Conservation (phyloP, 306 rosid genomes). For the Fragaria iinumae region DNA sequence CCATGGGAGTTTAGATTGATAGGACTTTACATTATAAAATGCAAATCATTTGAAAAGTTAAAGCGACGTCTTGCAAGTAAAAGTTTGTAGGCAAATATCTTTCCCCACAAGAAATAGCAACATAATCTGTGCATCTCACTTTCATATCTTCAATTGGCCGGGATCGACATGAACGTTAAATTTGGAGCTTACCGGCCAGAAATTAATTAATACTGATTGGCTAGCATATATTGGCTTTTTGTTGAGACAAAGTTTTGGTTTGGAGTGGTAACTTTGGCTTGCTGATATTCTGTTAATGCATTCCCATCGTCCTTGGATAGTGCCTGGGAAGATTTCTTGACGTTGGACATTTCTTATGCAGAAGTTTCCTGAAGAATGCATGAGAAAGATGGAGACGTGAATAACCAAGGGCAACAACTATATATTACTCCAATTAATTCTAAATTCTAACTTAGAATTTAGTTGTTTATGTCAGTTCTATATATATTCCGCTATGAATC, state of each 20-base stretch:
- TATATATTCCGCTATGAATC: not conserved
- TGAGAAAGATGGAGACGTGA: no score
- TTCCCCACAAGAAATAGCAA: conserved; percentile 17
- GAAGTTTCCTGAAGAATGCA: not conserved
- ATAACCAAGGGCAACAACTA: not conserved
- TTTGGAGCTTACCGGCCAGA: not conserved
- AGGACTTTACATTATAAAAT: conserved; percentile 19
- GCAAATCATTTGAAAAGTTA: not conserved
- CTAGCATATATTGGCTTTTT: not conserved
- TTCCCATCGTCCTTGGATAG: no score
- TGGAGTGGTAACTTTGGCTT: not conserved
- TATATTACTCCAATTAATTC: not conserved
- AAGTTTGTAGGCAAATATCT: not conserved
- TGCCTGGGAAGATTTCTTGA: no score
- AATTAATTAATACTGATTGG: not conserved
- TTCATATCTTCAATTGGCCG: not conserved
- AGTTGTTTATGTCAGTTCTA: not conserved
- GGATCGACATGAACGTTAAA: conserved; percentile 5
- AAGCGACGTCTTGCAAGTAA: conserved; percentile 13
- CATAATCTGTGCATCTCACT: not conserved
- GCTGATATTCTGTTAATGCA: no score
- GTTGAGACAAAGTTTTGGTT: not conserved
- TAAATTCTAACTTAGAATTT: no score
- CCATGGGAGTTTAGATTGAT: conserved; percentile 17
- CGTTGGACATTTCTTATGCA: no score